Base-by-base conservation (phyloP, 495 filamentous ascomycete species). In the Talaromyces liani region DNA sequence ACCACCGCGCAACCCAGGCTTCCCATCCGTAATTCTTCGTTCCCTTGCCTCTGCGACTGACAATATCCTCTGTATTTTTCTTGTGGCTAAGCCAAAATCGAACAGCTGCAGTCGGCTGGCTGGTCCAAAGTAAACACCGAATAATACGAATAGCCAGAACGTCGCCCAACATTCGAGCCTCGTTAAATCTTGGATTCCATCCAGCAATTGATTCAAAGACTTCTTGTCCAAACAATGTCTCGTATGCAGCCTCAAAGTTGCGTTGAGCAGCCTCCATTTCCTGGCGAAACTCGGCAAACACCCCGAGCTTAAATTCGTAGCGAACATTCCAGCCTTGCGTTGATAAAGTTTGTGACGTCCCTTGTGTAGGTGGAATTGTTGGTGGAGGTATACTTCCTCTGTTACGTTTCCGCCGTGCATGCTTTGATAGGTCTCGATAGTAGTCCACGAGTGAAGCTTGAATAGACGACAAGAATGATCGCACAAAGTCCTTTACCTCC, bases 241-340 rank as follows among this genome's bases (percentile, higher is more conserved):
- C 91, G 69, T 96, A 92, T 6, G 91, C 91, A 68, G 86, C 85
- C 67, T 92, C 89, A 66, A 90, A 97, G 61, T 90, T 92, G 33
- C 91, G 84, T 58, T 87, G 77, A 0, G 93, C 92, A 31, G 83
- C 85, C 68, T 96, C 92, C 84, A 93, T 90, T 69, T 97, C 93
- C 69, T 91, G 88, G 12, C 93, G 84, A 65, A 91, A 96, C 70
- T 96, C 92, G 34, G 93, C 91, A 69, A 97, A 90, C 1, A 95
- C 79, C 7, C 90, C 93, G 29, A 91, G 82, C 69, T 97, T 97
- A 77, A 93, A 92, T 68, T 97, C 93, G 70, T 96, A 97, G 2
- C 93, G 88, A 22, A 91, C 86, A 71, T 88, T 91, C 93, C 93
- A 97, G 4, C 89, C 91, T 61, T 91, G 88, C 10, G 85, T 80